Base-by-base conservation (phyloP, 306 rosid species). In the Mucuna pruriens region DNA sequence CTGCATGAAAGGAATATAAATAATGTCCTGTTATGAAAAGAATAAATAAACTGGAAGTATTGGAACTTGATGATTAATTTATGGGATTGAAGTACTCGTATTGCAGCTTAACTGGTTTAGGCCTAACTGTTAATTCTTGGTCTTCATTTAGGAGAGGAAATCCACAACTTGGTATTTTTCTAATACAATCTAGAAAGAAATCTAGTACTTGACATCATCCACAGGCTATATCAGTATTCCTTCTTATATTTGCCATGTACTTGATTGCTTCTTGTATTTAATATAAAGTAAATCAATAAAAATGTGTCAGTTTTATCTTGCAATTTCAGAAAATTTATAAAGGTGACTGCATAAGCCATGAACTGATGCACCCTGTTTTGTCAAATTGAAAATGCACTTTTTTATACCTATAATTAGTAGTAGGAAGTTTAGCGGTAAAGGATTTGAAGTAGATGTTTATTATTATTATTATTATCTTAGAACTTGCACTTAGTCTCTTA, bases 211-310 rank as follows among this genome's bases (percentile, higher is more conserved):
- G 48, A 65, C 9, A 2, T 65, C 17, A 7, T 65, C 31, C 29
- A 8, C 19, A 60, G 4, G 22, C 6, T 54, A 36, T 44, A 15
- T 33, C 64, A 33, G 23, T 62, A 16, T 15, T 33, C 23, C 42
- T 66, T 16, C 6, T n/a, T 16, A 26, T 71, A 29, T 61, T 25
- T 61, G 36, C 20, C 52, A 76, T 76, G 60, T 16, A 22, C 10
- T 51, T 39, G 19, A 42, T 26, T 79, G 29, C 67, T 75, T 31
- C 19, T 73, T 73, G 71, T 4, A 36, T 75, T 16, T 67, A 36
- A 52, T 10, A 15, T 15, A 6, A 36, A 39, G 23, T 20, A 66
- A 39, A 66, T 20, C 51, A 38, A 66, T 19, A 6, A 19, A 39
- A 39, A 36, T 36, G 71, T 36, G 71, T n/a, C 16, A 34, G 33